These are phyloP conservation scores for Fusarium annulatum DNA, from an alignment of 2,329 filamentous ascomycete species.

Conservation along the genomic window DNA sequence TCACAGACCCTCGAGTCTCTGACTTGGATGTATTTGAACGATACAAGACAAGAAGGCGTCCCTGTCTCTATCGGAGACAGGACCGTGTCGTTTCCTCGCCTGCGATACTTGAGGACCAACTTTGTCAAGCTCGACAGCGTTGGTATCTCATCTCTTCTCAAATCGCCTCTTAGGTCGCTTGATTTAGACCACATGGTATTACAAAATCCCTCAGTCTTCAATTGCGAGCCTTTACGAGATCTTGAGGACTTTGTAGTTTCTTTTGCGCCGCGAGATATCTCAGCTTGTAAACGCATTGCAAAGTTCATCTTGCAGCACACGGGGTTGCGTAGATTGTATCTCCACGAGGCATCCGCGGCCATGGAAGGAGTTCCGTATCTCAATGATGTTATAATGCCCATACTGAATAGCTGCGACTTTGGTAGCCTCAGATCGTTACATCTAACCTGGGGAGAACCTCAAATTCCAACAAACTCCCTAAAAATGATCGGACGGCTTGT, in stretches of 20 bases:
- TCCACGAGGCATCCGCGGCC: neutral
- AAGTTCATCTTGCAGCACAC: neutral
- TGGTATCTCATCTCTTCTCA: neutral
- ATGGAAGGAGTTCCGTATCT: neutral
- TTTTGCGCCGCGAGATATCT: rapidly evolving
- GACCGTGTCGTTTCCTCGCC: slow-evolving; percentile 2
- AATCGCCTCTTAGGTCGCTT: slow-evolving; percentile 1
- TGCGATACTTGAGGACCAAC: neutral
- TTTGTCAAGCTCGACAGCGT: neutral
- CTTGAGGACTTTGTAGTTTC: neutral
- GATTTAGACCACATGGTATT: neutral
- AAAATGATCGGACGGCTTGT: neutral
- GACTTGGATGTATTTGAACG: neutral
- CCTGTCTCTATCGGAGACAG: neutral
- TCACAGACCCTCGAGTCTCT: slow-evolving; percentile 19
- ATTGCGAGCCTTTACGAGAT: neutral
- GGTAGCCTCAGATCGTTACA: slow-evolving; percentile 17
- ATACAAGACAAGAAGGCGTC: neutral
- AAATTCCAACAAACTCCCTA: slow-evolving; percentile 3
- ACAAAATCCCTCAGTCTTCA: rapidly evolving
- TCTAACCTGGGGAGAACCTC: slow-evolving; percentile 10
- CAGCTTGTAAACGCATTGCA: neutral
- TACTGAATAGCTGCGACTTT: neutral
- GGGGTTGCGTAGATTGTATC: neutral
- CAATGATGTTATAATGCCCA: slow-evolving; percentile 15